Evolutionary conservation across 2,329 filamentous ascomycete species (phyloP).

Genomic region (Aspergillus glaucus): DNA sequence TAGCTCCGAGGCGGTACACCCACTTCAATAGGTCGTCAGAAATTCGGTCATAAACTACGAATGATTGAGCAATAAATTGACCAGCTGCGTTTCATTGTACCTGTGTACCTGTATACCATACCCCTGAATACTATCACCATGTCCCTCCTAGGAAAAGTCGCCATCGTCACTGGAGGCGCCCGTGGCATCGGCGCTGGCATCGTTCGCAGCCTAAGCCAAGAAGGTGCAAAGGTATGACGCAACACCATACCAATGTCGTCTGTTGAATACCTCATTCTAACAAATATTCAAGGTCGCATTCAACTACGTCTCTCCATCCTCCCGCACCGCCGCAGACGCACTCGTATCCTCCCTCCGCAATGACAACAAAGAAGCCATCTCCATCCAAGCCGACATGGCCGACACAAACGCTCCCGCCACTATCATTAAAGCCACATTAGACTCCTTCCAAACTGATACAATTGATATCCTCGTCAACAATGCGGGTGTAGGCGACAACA

Average conservation of each 20-base stretch:
- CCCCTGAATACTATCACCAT: conserved; percentile 1
- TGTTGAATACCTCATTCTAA: not conserved
- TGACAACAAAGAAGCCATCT: conserved; percentile 3
- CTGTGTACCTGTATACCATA: no score
- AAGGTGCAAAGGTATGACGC: conserved; percentile 9
- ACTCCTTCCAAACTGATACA: conserved; percentile 5
- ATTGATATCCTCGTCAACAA: conserved; percentile 21
- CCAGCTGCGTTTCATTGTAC: no score
- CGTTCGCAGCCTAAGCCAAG: conserved; percentile 6
- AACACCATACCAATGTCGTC: no score
- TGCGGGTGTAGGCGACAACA: conserved; percentile 16
- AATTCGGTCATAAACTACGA: no score
- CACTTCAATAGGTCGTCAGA: no score
- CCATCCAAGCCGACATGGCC: conserved; percentile 12
- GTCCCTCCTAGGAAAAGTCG: conserved; percentile 13
- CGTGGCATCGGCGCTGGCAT: conserved; percentile 13
- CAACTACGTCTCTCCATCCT: conserved; percentile 12
- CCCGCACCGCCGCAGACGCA: conserved; percentile 5
- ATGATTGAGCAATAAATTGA: no score
- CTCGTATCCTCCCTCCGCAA: conserved; percentile 5
- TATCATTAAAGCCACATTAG: conserved; percentile 6
- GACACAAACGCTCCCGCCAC: conserved; percentile 3
- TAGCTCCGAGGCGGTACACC: not conserved
- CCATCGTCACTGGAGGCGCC: conserved; percentile 15
- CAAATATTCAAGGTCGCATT: conserved; percentile 8